Base-by-base conservation (phyloP, 345 rosid genomes). In the Sisymbrium altissimum region DNA sequence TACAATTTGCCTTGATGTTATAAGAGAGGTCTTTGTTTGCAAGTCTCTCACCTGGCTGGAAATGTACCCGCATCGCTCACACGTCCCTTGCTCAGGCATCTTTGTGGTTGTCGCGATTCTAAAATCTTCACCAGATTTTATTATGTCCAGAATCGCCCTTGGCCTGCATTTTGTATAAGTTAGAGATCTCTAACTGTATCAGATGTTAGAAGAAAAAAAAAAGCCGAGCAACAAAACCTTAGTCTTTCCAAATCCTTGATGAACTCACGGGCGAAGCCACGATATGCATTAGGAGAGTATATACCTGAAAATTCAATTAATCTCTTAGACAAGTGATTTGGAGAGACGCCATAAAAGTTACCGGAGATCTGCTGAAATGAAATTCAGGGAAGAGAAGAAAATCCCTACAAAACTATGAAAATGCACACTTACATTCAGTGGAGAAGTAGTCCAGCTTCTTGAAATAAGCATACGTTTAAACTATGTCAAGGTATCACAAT, bases 381-480 rank as follows among this genome's bases (percentile, higher is more conserved):
- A 45, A 10, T 3, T 27, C 7, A 73, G 17, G 17, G 15, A 50
- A 11, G 6, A 30, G 33, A 30, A 5, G 6, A 30, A 30, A 30
- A 30, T 0, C 33, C 33, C 7, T 30, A 5, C 7, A 32, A 32
- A 23, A 13, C 18, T 5, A 21, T 6, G 36, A 49, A 63, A 62
- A 7, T 48, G 57, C 72, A 73, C 45, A 81, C 76, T 87, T 87
- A 91, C 98, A 93, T 85, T 93, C 98, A n/a, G 97, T 94, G n/a
- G 98, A 94, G 86, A 94, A 91, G 88, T 91, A 94, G 79, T 94
- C 95, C 72, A 89, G 89, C 86, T 80, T 91, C 89, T 89, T 94
- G 86, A 94, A 94, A 76, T 91, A 94, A 57, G 98, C 98, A 88
- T 91, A 94, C 96, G 95, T 94, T 57, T 56, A 73, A 19, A 10